Conservation (phyloP, 139 green algal genomes). For the Penium margaritaceum region DNA sequence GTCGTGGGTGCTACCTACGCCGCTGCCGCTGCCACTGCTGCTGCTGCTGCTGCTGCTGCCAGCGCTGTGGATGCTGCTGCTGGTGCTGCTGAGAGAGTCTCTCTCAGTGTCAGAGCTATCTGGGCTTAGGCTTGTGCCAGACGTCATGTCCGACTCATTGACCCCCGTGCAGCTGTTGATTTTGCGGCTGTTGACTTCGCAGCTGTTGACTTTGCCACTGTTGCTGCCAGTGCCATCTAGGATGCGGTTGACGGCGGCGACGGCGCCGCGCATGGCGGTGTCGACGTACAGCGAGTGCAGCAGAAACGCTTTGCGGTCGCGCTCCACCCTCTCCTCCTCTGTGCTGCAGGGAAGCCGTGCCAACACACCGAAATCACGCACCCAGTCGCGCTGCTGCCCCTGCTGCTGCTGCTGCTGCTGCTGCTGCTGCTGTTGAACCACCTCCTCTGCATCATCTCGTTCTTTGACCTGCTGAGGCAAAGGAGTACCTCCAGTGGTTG, state of each 20-base stretch:
- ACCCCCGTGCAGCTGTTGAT: no score
- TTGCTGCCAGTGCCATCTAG: no score
- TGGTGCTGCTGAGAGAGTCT: no score
- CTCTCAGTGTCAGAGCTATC: no score
- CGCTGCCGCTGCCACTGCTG: no score
- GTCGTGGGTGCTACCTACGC: no score
- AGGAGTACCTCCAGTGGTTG: background rate
- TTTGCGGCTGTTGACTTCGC: no score
- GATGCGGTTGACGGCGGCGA: conserved; percentile 29
- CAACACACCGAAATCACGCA: conserved; percentile 20
- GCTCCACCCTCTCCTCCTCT: conserved; percentile 33
- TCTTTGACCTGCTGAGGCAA: background rate
- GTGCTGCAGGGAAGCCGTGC: conserved; percentile 14
- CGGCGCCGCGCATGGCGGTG: conserved; percentile 10
- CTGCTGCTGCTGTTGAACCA: background rate
- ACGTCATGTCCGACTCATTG: no score
- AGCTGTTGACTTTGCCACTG: no score
- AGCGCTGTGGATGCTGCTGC: no score
- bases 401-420: background rate
- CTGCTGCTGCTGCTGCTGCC: no score
- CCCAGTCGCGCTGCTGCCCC: conserved; percentile 8
- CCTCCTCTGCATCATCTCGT: background rate
- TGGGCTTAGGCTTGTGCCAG: no score
- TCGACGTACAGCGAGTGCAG: conserved; percentile 43
- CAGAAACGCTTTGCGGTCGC: conserved; percentile 41